Evolutionary conservation across 768 basidiomycete species (phyloP), one percentile per base, ranked within the genome.

Genomic region (Mycena floridula): DNA sequence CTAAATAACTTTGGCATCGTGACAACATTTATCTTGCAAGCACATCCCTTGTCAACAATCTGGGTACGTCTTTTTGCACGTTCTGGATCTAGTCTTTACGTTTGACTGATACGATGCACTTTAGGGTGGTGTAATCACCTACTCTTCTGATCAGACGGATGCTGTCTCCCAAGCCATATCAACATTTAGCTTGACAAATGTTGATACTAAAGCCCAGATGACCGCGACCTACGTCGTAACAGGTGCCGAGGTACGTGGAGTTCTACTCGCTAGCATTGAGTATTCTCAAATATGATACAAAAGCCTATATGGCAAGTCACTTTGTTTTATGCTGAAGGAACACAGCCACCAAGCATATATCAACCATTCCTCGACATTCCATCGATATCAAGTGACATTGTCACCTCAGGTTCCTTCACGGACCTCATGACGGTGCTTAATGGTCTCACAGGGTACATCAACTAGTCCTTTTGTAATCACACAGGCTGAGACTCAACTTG

Each of bases 11-110:
- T 35, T 7, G 72, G 73, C 7, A 64, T 73, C 25, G 67, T 72
- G 4, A 73, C 70, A 2, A 61, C 43, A n/a, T 66, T 73, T 42
- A 67, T 62, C 1, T 23, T 74, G 26, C 65, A 62, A 37, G 54
- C 67, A 0, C 59, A 59, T 42, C 59, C 69, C 1, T 67, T 73
- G 48, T 53, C 53, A 6, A 49, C 64, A 49, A 65, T 74, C 30
- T 74, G 69, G 70, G 71, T 73, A 55, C 5, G 61, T 24, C n/a
- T 42, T 23, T 6, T 3, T 5, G 5, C 37, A 26, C 13, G 43
- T 12, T 18, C 24, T 16, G 24, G 41, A 20, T 48, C 27, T 44
- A 3, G 4, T 13, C 21, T 2, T 21, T 39, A 30, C 45, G 2
- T 41, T 5, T 5, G 38, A 26, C 36, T 22, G 25, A 4, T 12